Evolutionary conservation across 441 rosid genomes (phyloP), one percentile per base, ranked within the genome.

Genomic region (Gossypium davidsonii): DNA sequence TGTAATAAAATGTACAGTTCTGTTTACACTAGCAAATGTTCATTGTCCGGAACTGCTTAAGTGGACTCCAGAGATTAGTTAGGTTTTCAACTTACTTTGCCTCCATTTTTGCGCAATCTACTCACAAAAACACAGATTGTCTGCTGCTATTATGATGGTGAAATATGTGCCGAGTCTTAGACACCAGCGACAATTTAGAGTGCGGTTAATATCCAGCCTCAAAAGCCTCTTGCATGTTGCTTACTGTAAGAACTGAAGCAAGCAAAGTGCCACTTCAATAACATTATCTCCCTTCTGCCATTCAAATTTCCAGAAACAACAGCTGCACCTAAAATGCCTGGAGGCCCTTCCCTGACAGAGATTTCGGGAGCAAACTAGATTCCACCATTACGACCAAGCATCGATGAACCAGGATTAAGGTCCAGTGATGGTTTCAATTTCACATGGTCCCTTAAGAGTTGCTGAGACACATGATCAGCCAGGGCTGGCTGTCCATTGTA

Each of bases 381-480:
- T 80, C 87, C 82, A 77, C 76, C 80, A 52, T 81, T 74, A 6
- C 78, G 83, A 14, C 86, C 79, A 63, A 73, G 91, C 74, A 78
- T 71, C 75, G 87, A 67, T n/a, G 69, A 82, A 78, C 82, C 80
- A 25, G 88, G 83, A 59, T 83, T 86, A 71, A 91, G 80, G 77
- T 91, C 89, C 66, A 87, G 73, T 72, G 91, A 78, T 44, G 83
- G 86, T 75, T 85, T 88, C 67, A 83, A 81, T 81, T 86, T 88
- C 67, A 82, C 82, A 75, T 79, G 93, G 78, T 88, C 92, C 49
- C 90, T 84, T 67, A 88, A 76, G 66, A 90, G 84, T 86, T 89
- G 91, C 78, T 87, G 86, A 66, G 93, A 87, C 25, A 86, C 91
- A 71, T 82, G 92, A 77, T 88, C 93, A 58, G 89, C 89, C 62